phyloP scores from a whole-genome alignment of 768 basidiomycete species.

The Ramaria sp. region DNA sequence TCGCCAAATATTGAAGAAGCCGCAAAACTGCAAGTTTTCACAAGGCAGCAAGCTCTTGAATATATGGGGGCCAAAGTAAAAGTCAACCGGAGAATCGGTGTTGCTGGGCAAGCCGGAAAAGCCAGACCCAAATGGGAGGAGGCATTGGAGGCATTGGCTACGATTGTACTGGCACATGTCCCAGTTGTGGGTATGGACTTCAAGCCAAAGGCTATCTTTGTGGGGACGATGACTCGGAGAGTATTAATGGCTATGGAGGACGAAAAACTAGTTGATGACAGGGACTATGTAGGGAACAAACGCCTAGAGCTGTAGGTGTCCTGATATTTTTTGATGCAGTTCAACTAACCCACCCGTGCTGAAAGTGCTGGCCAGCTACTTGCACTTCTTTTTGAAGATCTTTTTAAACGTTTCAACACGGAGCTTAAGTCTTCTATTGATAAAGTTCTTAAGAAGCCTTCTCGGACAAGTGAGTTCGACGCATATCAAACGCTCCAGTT shows the following conservation, averaged over 20 bases:
- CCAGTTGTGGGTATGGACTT: constrained; percentile 86
- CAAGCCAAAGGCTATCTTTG: constrained; percentile 88
- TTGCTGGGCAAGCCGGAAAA: constrained; percentile 34
- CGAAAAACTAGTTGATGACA: constrained; percentile 94
- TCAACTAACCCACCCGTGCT: not conserved
- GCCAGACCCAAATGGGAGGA: constrained; percentile 86
- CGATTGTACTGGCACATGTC: constrained; percentile 94
- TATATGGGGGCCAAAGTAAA: constrained; percentile 93
- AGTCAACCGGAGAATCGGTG: constrained; percentile 62
- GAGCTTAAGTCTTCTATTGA: constrained; percentile 93
- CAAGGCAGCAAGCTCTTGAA: constrained; percentile 87
- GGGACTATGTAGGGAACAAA: constrained; percentile 99
- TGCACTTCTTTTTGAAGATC: constrained; percentile 91
- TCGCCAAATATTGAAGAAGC: constrained; percentile 91
- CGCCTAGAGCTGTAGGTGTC: constrained; percentile 85
- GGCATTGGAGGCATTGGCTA: constrained; percentile 91
- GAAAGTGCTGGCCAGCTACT: constrained; percentile 88
- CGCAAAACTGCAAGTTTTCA: constrained; percentile 83
- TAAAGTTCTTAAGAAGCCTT: constrained; percentile 93
- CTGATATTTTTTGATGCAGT: not conserved
- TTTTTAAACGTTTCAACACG: constrained; percentile 97
- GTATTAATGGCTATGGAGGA: constrained; percentile 96
- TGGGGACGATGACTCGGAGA: constrained; percentile 93
- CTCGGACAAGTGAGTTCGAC: constrained; percentile 89
- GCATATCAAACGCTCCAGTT: constrained; percentile 92